These are phyloP conservation scores for Rhodotorula taiwanensis DNA, from an alignment of 768 basidiomycete species.

Conservation along the genomic window DNA sequence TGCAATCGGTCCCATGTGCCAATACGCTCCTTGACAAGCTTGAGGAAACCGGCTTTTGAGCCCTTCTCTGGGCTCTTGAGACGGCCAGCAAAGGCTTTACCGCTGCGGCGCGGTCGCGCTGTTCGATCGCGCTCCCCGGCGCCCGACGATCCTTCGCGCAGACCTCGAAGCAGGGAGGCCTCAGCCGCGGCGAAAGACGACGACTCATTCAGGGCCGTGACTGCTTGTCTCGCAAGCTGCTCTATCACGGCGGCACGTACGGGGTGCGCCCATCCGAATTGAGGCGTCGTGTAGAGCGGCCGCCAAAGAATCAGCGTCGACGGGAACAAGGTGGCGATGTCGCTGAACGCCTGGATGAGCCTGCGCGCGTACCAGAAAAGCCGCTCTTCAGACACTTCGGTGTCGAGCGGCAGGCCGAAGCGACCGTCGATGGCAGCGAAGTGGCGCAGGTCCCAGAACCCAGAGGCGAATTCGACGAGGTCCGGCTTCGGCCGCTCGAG, in stretches of 20 bases:
- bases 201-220: conserved; percentile 17
- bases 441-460: conserved; percentile 37
- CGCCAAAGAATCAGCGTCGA: conserved; percentile 26
- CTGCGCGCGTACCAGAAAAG: conserved; percentile 30
- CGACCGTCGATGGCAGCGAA: conserved; percentile 30
- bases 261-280: conserved; percentile 3
- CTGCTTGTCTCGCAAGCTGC: conserved; percentile 21
- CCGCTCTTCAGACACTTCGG: conserved; percentile 21
- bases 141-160: too few species aligned
- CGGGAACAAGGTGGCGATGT: conserved; percentile 25
- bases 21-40: conserved; percentile 33
- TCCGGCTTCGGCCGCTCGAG: conserved; percentile 25
- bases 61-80: not conserved
- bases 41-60: conserved; percentile 19
- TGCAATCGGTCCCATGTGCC: conserved; percentile 19
- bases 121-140: too few species aligned
- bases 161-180: not conserved
- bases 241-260: conserved; percentile 32
- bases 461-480: conserved; percentile 32
- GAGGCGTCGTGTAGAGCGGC: conserved; percentile 21
- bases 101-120: conserved; percentile 1
- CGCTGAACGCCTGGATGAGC: conserved; percentile 20
- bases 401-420: not conserved
- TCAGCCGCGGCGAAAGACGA: conserved; percentile 1
- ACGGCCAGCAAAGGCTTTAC: too few species aligned